Evolutionary conservation across 495 filamentous ascomycete species (phyloP).

Genomic region (Aspergillus wentii): DNA sequence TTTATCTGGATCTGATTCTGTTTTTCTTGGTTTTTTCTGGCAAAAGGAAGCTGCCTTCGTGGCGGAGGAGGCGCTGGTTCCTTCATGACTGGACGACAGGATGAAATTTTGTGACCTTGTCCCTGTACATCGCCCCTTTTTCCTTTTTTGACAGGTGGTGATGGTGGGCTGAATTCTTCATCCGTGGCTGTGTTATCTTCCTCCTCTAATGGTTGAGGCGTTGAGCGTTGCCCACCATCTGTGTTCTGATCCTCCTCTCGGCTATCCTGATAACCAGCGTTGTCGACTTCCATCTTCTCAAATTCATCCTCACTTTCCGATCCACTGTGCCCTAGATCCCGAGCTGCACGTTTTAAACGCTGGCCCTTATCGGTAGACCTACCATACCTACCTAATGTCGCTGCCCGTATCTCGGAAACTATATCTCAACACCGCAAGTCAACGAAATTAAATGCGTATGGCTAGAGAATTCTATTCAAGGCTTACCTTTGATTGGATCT

Average conservation of each 20-base stretch:
- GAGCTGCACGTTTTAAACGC: slow-evolving; percentile 40
- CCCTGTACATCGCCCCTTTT: slow-evolving; percentile 1
- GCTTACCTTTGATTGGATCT: slow-evolving; percentile 41
- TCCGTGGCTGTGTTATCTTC: slow-evolving; percentile 39
- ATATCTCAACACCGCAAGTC: neutral
- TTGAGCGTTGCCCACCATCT: slow-evolving; percentile 34
- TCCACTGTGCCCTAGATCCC: slow-evolving; percentile 15
- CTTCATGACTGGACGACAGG: slow-evolving; percentile 7
- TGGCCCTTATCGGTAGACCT: slow-evolving; percentile 13
- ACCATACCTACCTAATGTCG: slow-evolving; percentile 6
- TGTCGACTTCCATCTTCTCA: slow-evolving; percentile 57
- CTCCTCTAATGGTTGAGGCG: slow-evolving; percentile 29
- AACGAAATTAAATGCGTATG: neutral
- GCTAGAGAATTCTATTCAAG: neutral
- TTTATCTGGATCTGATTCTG: slow-evolving; percentile 2
- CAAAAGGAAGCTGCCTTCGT: slow-evolving; percentile 36
- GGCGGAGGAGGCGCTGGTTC: slow-evolving; percentile 24
- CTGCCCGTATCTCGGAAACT: slow-evolving; percentile 26
- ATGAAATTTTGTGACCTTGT: neutral
- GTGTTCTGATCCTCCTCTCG: slow-evolving; percentile 27
- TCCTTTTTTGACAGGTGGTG: neutral
- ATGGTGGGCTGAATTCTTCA: slow-evolving; percentile 12
- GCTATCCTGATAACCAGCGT: slow-evolving; percentile 13
- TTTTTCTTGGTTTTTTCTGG: slow-evolving; percentile 5
- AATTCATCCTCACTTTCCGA: slow-evolving; percentile 46